Evolutionary conservation across 2,329 filamentous ascomycete genomes (phyloP), one percentile per base, ranked within the genome.

Genomic region (Cladosporium sp.): DNA sequence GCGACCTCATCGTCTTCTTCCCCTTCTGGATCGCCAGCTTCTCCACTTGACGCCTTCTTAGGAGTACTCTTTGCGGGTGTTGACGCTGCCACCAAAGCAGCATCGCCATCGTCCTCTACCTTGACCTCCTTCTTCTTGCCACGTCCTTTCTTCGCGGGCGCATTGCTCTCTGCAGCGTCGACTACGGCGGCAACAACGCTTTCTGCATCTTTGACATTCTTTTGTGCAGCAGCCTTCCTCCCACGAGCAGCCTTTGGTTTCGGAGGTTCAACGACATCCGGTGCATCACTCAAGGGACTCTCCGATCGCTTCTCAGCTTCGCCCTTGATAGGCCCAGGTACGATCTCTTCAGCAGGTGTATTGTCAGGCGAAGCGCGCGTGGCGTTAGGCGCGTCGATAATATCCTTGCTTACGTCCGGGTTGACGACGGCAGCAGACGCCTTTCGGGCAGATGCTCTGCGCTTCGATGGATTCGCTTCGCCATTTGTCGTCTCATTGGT

Each of bases 1-100:
- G 74, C 71, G 18, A 78, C 70, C 45, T 77, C 76, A 7, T 71
- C 70, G 19, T 70, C 75, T 3, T 52, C 50, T 15, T 80, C 77
- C 1, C 70, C 77, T 62, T 84, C 81, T 15, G 77, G 76, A 61
- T 83, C 77, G 22, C 36, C 50, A 24, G 43, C 36, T 11, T 53
- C 56, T n/a, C 59, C 59, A 2, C 55, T 56, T n/a, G 58, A 54
- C 3, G 48, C 27, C 15, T 54, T 54, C 49, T 59, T 60, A n/a
- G 45, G 34, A 2, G 52, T 54, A 37, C 64, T 61, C 51, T 61
- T 64, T 1, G 54, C 56, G 15, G 58, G 43, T 22, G 50, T 41
- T 40, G 36, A 27, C 24, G 43, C 41, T 20, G 43, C 37, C 2
- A 44, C 51, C 4, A 50, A 50, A n/a, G 52, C 47, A n/a, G 47